Conservation (phyloP, 192 early-diverging fungal genomes). For the Backusella psychrophila region DNA sequence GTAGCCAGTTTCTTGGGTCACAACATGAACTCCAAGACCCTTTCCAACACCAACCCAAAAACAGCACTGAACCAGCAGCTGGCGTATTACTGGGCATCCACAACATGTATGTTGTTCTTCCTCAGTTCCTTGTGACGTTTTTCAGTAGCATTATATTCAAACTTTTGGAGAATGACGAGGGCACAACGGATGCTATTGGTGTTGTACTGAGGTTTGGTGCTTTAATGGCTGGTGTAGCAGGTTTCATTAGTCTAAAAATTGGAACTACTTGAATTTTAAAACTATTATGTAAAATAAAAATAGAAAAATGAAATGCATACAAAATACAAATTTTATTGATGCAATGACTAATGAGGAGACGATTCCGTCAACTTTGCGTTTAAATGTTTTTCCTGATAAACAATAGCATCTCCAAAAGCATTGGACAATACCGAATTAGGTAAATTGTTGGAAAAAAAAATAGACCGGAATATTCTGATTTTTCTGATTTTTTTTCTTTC, state of each 20-base stretch:
- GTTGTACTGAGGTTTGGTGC: constrained; percentile 55
- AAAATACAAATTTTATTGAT: too few species aligned
- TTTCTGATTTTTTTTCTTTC: neutral
- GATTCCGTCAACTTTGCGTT: neutral
- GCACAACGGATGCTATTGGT: constrained; percentile 47
- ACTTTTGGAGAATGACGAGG: constrained; percentile 52
- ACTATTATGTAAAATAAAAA: neutral
- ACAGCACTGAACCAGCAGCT: constrained; percentile 44
- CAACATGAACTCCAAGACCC: neutral
- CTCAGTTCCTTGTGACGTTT: constrained; percentile 88
- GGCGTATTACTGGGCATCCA: constrained; percentile 88
- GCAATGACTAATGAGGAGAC: too few species aligned
- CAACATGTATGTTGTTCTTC: constrained; percentile 92
- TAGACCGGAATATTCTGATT: neutral
- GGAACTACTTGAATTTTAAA: neutral
- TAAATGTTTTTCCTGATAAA: neutral
- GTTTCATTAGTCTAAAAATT: constrained; percentile 20
- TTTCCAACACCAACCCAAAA: neutral
- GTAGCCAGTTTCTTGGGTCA: neutral
- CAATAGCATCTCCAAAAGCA: neutral
- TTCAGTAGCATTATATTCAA: constrained; percentile 82
- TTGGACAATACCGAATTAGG: neutral
- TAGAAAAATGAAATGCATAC: too few species aligned
- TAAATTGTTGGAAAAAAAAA: neutral
- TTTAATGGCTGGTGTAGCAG: constrained; percentile 54